phyloP scores from a whole-genome alignment of 768 basidiomycete species.

The Dictyophora rubrovolvata region DNA sequence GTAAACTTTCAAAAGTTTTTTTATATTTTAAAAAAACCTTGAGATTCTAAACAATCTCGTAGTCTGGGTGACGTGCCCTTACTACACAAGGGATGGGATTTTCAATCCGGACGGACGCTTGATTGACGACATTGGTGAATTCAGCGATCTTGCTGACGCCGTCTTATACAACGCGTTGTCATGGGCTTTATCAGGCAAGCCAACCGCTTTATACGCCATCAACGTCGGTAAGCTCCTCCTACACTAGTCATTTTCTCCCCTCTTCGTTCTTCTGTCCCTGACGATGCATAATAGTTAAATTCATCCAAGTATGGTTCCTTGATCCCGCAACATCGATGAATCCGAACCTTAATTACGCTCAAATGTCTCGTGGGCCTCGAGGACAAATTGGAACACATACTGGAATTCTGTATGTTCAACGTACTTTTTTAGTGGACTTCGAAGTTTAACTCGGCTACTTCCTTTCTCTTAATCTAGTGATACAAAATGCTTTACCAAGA shows the following conservation, averaged over 20 bases:
- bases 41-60: not conserved
- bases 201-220: conserved; percentile 28
- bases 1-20: conserved; percentile 28
- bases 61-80: conserved; percentile 37
- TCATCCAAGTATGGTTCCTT: conserved; percentile 40
- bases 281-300: conserved; percentile 26
- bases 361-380: conserved; percentile 13
- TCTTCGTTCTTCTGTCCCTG: conserved; percentile 15
- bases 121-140: conserved; percentile 43
- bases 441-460: not conserved
- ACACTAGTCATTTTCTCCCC: too few relatives aligned
- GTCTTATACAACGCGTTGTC: conserved; percentile 37
- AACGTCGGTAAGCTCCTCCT: conserved; percentile 37
- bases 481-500: conserved; percentile 8
- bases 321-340: conserved; percentile 34
- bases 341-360: conserved; percentile 46
- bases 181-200: conserved; percentile 24
- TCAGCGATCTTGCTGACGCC: conserved; percentile 32
- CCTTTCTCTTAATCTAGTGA: not conserved
- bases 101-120: conserved; percentile 46
- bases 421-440: not conserved
- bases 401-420: conserved; percentile 9
- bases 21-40: not conserved
- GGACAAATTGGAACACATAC: conserved; percentile 5
- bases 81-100: conserved; percentile 39